phyloP scores from a whole-genome alignment of 1,284 basidiomycete species.

The Moesziomyces antarcticus region DNA sequence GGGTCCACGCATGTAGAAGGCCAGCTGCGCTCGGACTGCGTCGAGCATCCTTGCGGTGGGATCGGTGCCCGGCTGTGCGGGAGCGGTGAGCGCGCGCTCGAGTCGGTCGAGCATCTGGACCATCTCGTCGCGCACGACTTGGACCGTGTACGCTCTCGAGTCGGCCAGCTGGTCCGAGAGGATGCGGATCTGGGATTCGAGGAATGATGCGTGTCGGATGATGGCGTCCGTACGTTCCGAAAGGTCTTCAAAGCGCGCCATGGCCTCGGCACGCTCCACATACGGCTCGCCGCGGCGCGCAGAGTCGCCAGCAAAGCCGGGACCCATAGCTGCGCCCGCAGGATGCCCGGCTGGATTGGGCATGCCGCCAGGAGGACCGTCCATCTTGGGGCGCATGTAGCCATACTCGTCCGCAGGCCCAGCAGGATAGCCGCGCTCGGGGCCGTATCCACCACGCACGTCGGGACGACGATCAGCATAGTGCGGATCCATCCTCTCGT shows the following conservation, averaged over 20 bases:
- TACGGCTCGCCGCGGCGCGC: constrained; percentile 13
- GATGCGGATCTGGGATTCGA: constrained; percentile 56
- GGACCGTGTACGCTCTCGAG: constrained; percentile 25
- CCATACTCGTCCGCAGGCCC: constrained; percentile 25
- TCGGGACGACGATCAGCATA: constrained; percentile 27
- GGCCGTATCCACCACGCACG: constrained; percentile 14
- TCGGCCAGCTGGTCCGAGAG: constrained; percentile 52
- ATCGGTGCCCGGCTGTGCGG: constrained; percentile 24
- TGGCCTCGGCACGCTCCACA: constrained; percentile 33
- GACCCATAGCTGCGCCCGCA: constrained; percentile 8
- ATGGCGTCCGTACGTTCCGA: constrained; percentile 63
- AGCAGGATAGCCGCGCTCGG: constrained; percentile 16
- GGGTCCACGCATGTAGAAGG: constrained; percentile 22
- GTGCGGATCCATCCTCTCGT: constrained; percentile 32
- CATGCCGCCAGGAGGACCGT: constrained; percentile 5
- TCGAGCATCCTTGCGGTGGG: constrained; percentile 22
- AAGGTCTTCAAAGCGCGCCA: constrained; percentile 54
- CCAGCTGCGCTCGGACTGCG: constrained; percentile 21
- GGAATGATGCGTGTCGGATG: constrained; percentile 61
- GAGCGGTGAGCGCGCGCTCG: constrained; percentile 23
- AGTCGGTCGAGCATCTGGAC: constrained; percentile 37
- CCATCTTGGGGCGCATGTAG: constrained; percentile 36
- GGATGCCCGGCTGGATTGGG: constrained; percentile 7
- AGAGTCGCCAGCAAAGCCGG: constrained; percentile 7
- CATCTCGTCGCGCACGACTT: constrained; percentile 39